Evolutionary conservation across 495 filamentous ascomycete genomes (phyloP), one percentile per base, ranked within the genome.

Genomic region (Hypoxylon subgilvum): DNA sequence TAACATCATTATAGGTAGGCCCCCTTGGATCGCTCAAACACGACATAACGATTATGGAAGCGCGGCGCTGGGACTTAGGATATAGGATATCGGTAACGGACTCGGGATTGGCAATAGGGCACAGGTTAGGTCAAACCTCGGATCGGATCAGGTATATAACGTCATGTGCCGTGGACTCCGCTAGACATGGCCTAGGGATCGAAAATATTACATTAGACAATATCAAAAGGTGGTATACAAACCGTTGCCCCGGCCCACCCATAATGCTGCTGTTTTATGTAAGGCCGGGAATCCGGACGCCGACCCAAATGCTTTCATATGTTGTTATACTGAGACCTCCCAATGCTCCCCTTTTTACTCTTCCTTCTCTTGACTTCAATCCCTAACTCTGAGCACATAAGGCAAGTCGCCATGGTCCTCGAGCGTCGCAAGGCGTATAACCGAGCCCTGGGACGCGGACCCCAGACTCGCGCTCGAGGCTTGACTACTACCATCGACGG

Each of bases 341-440:
- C 50, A 25, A 34, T 56, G 13, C 47, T 14, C 2, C 21, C 23
- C 23, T 8, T 4, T 27, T 4, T 27, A 8, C 23, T 27, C 8
- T 27, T 27, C 23, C 23, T 22, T 18, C 38, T 23, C 9, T 36
- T 42, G 66, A 31, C 43, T 44, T 6, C 56, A 43, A 14, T 67
- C 60, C 6, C 59, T 39, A 36, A 71, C 49, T 34, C 62, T 68
- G 27, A 79, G 42, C n/a, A 79, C 72, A 54, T 78, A 79, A 17
- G 74, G 75, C 52, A 79, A 40, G 17, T 69, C 69, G 19, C 70
- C 68, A 10, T 36, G 56, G 47, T 79, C 76, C 18, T 65, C 58
- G 2, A 52, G 53, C 17, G 59, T 70, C 18, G 76, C 71, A 14
- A 78, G 63, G n/a, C 75, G 54, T 22, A 79, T 78, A 3, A 76